Conservation (phyloP, 768 basidiomycete genomes). For the Pluteus cervinus region DNA sequence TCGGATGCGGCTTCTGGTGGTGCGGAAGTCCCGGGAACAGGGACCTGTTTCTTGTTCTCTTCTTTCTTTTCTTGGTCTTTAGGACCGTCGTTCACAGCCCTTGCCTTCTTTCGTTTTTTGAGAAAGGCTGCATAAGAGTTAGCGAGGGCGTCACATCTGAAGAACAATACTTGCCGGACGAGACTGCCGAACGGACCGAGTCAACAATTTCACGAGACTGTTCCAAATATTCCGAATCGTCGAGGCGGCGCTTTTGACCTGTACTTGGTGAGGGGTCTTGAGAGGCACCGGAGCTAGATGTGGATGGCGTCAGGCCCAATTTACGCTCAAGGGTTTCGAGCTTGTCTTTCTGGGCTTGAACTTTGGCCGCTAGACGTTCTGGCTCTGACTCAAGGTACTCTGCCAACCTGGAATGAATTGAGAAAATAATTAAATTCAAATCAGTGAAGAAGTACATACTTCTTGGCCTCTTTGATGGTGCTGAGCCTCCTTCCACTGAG, state of each 20-base stretch:
- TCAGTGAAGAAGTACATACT: slow-evolving; percentile 40
- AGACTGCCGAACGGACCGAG: slow-evolving; percentile 85
- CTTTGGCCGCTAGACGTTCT: slow-evolving; percentile 69
- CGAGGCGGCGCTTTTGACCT: slow-evolving; percentile 84
- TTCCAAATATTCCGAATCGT: slow-evolving; percentile 89
- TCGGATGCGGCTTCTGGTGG: too few species aligned
- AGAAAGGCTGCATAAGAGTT: slow-evolving; percentile 41
- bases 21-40: too few species aligned
- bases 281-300: slow-evolving; percentile 22
- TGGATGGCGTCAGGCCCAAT: slow-evolving; percentile 57
- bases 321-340: slow-evolving; percentile 81
- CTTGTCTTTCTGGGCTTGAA: slow-evolving; percentile 75
- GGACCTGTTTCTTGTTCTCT: too few species aligned
- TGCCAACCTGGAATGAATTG: slow-evolving; percentile 49
- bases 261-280: slow-evolving; percentile 40
- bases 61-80: slow-evolving; percentile 62
- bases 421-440: not conserved
- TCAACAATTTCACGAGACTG: slow-evolving; percentile 89
- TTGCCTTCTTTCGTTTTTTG: slow-evolving; percentile 18
- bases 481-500: slow-evolving; percentile 84
- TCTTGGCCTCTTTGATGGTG: slow-evolving; percentile 95
- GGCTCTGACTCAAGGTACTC: slow-evolving; percentile 85
- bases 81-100: slow-evolving; percentile 45
- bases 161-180: too few species aligned
- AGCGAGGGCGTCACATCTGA: too few species aligned